Evolutionary conservation across 306 rosid species (phyloP), one percentile per base, ranked within the genome.

Genomic region (Pueraria montana): DNA sequence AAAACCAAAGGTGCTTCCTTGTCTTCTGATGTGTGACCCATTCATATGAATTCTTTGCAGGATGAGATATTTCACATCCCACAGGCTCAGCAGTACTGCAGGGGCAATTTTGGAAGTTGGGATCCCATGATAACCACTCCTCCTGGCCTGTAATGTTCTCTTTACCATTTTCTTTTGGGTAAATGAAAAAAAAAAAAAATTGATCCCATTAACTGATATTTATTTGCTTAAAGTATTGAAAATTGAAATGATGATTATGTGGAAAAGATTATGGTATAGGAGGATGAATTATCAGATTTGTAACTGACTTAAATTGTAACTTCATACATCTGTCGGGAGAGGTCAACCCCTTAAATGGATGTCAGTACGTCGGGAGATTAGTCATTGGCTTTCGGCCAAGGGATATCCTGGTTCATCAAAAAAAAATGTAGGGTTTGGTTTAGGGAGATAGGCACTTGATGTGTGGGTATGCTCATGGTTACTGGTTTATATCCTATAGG

Each of bases 71-170:
- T 95, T 87, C 98, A 93, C 78, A 86, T 92, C 72, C 94, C 94
- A 26, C 96, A 91, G 79, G 94, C 89, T 74, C 98, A 91, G 78
- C 90, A 88, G 78, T 92, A 89, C 83, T 95, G 98, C 87, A 86
- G 42, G 74, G 93, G 97, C 36, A 89, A 93, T 80, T 93, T 95
- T 86, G 52, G 93, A 77, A 91, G 97, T 72, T 95, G 98, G 98
- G 97, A 95, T 79, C 98, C 98, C 43, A 91, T 93, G 98, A 95
- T 93, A 63, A 91, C 98, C 55, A 92, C 97, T 21, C 97, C 98
- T 84, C 98, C 98, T 80, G 97, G 97, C 90, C 82, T 95, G 98
- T 95, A 50, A 91, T 64, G 93, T 86, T 38, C 38, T 86, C 74
- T 46, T 69, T 9, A 76, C 9, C 20, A 40, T 40, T 40, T 40